Conservation (phyloP, 371 early-diverging fungal species). For the Entomophthora muscae region DNA sequence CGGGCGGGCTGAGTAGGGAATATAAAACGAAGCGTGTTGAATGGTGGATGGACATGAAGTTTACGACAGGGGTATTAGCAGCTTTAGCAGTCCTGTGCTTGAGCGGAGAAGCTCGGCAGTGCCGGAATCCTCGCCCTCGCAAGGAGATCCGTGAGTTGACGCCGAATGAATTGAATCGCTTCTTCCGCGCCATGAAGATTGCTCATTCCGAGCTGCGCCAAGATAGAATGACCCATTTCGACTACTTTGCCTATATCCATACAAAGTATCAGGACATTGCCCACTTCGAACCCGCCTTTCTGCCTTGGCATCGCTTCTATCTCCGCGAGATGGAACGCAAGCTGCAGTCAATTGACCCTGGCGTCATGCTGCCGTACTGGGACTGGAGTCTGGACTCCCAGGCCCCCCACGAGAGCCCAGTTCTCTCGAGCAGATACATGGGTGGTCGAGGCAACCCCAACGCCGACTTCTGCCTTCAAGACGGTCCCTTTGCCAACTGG, state of each 20-base stretch:
- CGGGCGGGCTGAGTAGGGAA: too few relatives aligned
- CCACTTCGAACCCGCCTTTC: neutral
- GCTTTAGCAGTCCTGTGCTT: too few relatives aligned
- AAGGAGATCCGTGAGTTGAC: slow-evolving; percentile 7
- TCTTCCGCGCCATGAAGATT: neutral
- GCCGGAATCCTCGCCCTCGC: neutral
- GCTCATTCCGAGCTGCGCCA: neutral
- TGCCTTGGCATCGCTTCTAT: slow-evolving; percentile 9
- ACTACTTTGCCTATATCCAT: neutral
- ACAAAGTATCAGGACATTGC: neutral
- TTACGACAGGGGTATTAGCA: too few relatives aligned
- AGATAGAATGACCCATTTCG: neutral
- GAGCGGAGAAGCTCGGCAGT: neutral
- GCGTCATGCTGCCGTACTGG: slow-evolving; percentile 4
- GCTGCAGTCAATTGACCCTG: neutral
- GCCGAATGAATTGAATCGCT: neutral
- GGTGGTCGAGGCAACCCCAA: slow-evolving; percentile 12
- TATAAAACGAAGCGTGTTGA: too few relatives aligned
- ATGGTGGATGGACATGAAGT: too few relatives aligned
- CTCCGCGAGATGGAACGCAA: neutral
- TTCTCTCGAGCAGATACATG: slow-evolving; percentile 8
- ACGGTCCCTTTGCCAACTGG: neutral
- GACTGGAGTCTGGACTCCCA: slow-evolving; percentile 9
- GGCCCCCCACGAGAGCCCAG: slow-evolving; percentile 8
- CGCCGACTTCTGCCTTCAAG: neutral